Evolutionary conservation across 768 basidiomycete species (phyloP).

Genomic region (Tephrocybe sp.): DNA sequence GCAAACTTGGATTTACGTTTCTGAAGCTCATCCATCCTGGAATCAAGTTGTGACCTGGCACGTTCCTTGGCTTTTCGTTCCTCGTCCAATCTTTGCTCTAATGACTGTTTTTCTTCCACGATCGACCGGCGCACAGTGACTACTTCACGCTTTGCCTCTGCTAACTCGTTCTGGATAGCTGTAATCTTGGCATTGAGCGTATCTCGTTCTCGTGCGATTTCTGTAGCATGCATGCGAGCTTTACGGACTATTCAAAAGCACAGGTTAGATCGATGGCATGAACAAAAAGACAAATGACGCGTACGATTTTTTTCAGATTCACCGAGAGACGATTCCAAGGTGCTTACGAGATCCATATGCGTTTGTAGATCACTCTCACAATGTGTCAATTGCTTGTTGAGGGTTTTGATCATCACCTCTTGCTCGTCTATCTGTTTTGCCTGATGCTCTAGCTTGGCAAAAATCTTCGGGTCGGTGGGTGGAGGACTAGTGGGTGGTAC

Average conservation of each 20-base stretch:
- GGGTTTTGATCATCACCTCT: constrained; percentile 87
- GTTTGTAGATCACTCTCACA: constrained; percentile 89
- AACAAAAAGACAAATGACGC: constrained; percentile 28
- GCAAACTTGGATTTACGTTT: constrained; percentile 91
- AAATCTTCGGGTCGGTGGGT: constrained; percentile 52
- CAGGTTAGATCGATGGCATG: constrained; percentile 6
- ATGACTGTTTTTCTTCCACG: constrained; percentile 84
- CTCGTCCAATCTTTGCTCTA: constrained; percentile 81
- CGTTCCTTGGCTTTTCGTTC: constrained; percentile 89
- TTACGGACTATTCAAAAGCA: constrained; percentile 67
- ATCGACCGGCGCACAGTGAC: constrained; percentile 73
- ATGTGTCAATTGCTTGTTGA: constrained; percentile 92
- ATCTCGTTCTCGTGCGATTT: constrained; percentile 85
- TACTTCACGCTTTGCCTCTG: constrained; percentile 78
- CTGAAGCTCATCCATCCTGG: constrained; percentile 81
- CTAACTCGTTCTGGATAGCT: constrained; percentile 66
- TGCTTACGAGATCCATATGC: constrained; percentile 86
- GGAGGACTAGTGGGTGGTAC: constrained; percentile 38
- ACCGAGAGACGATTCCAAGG: constrained; percentile 80
- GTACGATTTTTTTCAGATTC: constrained; percentile 92
- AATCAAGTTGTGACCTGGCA: constrained; percentile 81
- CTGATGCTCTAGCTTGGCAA: constrained; percentile 67
- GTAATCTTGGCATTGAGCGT: constrained; percentile 63
- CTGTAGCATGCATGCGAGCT: constrained; percentile 90
- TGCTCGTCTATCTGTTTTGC: constrained; percentile 77